These are phyloP conservation scores for Edaphochlamys debaryana DNA, from an alignment of 139 green algal genomes.

Conservation along the genomic window DNA sequence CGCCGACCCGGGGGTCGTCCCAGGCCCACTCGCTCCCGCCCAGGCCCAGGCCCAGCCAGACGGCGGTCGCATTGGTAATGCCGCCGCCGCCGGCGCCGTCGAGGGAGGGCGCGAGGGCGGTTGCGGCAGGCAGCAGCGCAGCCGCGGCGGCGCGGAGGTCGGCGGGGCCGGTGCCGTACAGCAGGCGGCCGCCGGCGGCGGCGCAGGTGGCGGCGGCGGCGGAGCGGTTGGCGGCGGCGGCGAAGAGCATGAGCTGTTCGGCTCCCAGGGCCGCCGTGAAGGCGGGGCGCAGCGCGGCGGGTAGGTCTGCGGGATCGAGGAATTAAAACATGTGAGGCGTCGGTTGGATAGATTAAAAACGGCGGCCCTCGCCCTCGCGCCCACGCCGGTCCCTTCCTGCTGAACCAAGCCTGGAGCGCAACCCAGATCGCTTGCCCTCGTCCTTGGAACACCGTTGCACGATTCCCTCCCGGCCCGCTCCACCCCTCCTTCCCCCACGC, in stretches of 20 bases:
- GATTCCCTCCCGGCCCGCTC: no score
- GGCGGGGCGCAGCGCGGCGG: background rate
- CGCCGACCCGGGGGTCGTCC: background rate
- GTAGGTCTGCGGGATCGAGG: slow-evolving; percentile 3
- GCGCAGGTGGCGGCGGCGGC: background rate
- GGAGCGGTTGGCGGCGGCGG: background rate
- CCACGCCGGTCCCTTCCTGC: no score
- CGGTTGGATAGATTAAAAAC: no score
- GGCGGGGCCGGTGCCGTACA: background rate
- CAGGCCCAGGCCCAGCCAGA: background rate
- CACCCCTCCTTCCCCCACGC: no score
- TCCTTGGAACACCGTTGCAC: no score
- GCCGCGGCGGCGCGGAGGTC: background rate
- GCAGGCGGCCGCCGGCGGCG: background rate
- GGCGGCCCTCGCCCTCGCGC: no score
- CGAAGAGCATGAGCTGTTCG: slow-evolving; percentile 27
- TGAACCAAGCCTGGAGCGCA: no score
- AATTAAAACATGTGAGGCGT: no score
- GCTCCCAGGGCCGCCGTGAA: background rate
- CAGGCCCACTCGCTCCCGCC: background rate
- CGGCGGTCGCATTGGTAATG: background rate
- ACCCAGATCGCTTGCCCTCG: no score
- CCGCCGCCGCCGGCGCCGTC: no score
- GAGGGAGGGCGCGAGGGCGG: background rate
- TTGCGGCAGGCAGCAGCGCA: background rate